phyloP scores from a whole-genome alignment of 768 basidiomycete genomes.

The Leccinum sublutescens region DNA sequence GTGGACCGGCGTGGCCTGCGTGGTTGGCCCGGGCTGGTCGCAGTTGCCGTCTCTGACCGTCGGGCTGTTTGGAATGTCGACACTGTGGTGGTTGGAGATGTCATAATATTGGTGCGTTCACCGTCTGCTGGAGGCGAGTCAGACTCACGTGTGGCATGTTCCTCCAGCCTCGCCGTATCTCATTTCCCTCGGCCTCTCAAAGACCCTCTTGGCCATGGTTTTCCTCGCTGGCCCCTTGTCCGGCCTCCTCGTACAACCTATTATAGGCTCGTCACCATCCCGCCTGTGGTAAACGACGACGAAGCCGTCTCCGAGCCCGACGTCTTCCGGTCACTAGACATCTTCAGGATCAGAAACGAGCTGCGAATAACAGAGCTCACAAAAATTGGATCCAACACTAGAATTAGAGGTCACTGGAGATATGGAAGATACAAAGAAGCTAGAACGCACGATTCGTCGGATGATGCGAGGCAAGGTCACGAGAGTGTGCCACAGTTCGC shows the following conservation, averaged over 20 bases:
- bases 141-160: constrained; percentile 1
- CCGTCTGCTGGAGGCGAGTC: not conserved
- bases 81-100: constrained; percentile 96
- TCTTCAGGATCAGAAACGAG: constrained; percentile 4
- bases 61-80: constrained; percentile 79
- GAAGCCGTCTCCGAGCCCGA: no score
- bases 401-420: constrained; percentile 7
- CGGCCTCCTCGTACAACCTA: constrained; percentile 86
- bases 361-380: constrained; percentile 40
- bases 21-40: constrained; percentile 66
- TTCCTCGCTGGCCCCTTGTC: constrained; percentile 91
- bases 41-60: constrained; percentile 71
- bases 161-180: constrained; percentile 78
- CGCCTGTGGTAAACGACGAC: no score
- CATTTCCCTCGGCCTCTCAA: constrained; percentile 82
- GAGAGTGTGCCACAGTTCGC: constrained; percentile 70
- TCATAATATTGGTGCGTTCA: constrained; percentile 56
- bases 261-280: constrained; percentile 57
- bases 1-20: constrained; percentile 39
- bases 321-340: constrained; percentile 37
- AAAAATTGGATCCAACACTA: constrained; percentile 83
- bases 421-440: constrained; percentile 1
- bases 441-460: constrained; percentile 66
- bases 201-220: constrained; percentile 84
- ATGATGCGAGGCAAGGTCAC: constrained; percentile 70